These are phyloP conservation scores for Eucalyptus polybractea DNA, from an alignment of 345 rosid species.

Conservation along the genomic window DNA sequence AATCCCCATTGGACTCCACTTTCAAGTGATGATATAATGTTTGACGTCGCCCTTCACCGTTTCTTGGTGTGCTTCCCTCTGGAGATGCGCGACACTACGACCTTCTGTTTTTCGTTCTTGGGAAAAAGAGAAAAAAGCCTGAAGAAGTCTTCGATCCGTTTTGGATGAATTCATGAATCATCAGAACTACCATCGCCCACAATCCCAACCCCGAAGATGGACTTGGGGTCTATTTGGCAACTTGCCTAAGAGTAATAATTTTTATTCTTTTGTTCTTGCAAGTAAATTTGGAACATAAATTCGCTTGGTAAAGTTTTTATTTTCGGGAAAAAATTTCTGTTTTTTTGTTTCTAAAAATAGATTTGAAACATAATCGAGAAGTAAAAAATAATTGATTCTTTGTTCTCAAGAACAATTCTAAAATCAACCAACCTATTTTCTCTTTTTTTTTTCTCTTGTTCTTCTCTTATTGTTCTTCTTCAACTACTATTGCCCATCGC, in stretches of 20 bases:
- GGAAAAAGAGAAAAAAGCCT: neutral
- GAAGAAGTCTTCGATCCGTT: neutral
- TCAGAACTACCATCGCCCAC: neutral
- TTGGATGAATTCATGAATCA: neutral
- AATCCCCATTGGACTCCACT: neutral
- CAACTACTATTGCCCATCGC: rapidly evolving
- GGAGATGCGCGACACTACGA: neutral
- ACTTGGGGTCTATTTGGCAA: neutral
- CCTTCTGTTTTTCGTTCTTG: neutral
- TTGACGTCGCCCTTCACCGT: neutral
- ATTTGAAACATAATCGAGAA: rapidly evolving
- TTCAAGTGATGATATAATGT: neutral
- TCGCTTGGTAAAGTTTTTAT: no score
- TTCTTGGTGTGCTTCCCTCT: neutral
- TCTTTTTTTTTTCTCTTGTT: no score
- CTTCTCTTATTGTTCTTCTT: no score
- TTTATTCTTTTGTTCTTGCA: no score
- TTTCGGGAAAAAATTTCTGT: rapidly evolving
- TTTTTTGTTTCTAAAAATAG: no score
- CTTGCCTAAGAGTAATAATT: no score
- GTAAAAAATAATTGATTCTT: no score
- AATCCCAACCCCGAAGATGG: neutral
- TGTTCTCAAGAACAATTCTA: no score
- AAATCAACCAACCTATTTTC: no score
- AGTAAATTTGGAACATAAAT: no score